Base-by-base conservation (phyloP, 2,329 filamentous ascomycete species). In the Paramyrothecium roridum region DNA sequence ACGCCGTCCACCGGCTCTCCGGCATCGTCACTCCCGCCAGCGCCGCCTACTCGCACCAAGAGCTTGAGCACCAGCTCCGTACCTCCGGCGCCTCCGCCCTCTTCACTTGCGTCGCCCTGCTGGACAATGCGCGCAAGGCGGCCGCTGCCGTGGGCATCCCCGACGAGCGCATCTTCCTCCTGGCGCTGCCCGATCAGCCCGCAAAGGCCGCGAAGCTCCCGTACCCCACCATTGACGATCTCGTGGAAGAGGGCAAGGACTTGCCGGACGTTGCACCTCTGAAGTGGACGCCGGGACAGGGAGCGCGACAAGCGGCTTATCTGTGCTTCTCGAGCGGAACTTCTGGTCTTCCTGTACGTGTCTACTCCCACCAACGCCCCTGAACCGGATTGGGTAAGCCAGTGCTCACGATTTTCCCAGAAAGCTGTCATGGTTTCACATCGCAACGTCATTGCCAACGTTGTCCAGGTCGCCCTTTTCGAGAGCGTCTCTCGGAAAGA, bases 371-470 rank as follows among this genome's bases (percentile, higher is more conserved):
- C 6, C 7, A 19, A 6, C 13, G 4, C 49, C 20, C 30, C 19
- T 23, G 46, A 21, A 17, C 10, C 20, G 19, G 33, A n/a, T 20
- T n/a, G n/a, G n/a, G 33, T 20, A 17, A 21, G 30, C 12, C 12
- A 19, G 12, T 23, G 67, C 51, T 56, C 43, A 56, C 46, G 11
- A n/a, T n/a, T 22, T 13, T 8, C 52, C 11, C 56, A 89, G 84
- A 91, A 92, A 87, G 90, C 89, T 48, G 90, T 93, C 53, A 91
- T 90, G 86, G 89, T 93, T 56, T 89, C 88, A 3, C 90, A 93
- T 67, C 75, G 75, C 40, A 93, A 93, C 60, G 86, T 93, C 47
- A 93, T 93, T 50, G 83, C 89, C 52, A 93, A 93, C 65, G 81
- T 85, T 0, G 65, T 91, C 49, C 89, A 92, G 67, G 78, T 86